These are phyloP conservation scores for Yamadazyma diddensiae DNA, from an alignment of 1,139 yeast species.

Conservation along the genomic window DNA sequence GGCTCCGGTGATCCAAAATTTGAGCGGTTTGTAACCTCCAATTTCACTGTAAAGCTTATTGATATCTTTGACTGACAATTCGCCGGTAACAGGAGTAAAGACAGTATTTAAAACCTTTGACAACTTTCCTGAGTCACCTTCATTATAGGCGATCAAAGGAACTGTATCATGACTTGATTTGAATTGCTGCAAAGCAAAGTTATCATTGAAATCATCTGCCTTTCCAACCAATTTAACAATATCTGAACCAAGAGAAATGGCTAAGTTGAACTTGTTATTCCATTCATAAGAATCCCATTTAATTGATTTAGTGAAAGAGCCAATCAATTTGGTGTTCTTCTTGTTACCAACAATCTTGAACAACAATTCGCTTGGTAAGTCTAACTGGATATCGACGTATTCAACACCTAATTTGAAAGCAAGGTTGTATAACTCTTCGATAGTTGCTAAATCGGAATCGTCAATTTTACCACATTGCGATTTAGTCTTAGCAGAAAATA, in stretches of 20 bases:
- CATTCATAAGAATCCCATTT: slow-evolving; percentile 72
- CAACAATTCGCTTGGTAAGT: slow-evolving; percentile 32
- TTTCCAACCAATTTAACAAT: slow-evolving; percentile 80
- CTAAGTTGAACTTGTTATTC: slow-evolving; percentile 70
- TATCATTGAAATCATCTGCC: slow-evolving; percentile 65
- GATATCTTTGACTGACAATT: slow-evolving; percentile 52
- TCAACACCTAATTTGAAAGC: slow-evolving; percentile 71
- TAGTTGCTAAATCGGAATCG: slow-evolving; percentile 44
- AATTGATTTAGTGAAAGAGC: slow-evolving; percentile 61
- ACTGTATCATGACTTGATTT: slow-evolving; percentile 46
- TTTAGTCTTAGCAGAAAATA: slow-evolving; percentile 74
- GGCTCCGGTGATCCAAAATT: slow-evolving; percentile 75
- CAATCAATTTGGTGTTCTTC: slow-evolving; percentile 69
- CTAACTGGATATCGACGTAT: slow-evolving; percentile 52
- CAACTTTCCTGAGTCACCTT: slow-evolving; percentile 73
- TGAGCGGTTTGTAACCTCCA: slow-evolving; percentile 58
- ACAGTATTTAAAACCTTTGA: slow-evolving; percentile 73
- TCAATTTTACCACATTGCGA: slow-evolving; percentile 70
- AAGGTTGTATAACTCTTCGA: slow-evolving; percentile 51
- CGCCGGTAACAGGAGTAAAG: slow-evolving; percentile 83
- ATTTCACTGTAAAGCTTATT: slow-evolving; percentile 56
- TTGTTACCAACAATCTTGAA: slow-evolving; percentile 34
- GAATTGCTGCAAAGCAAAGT: slow-evolving; percentile 67
- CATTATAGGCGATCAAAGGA: slow-evolving; percentile 83
- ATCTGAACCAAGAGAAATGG: slow-evolving; percentile 64